Conservation (phyloP, 306 rosid species). For the Prunus armeniaca region DNA sequence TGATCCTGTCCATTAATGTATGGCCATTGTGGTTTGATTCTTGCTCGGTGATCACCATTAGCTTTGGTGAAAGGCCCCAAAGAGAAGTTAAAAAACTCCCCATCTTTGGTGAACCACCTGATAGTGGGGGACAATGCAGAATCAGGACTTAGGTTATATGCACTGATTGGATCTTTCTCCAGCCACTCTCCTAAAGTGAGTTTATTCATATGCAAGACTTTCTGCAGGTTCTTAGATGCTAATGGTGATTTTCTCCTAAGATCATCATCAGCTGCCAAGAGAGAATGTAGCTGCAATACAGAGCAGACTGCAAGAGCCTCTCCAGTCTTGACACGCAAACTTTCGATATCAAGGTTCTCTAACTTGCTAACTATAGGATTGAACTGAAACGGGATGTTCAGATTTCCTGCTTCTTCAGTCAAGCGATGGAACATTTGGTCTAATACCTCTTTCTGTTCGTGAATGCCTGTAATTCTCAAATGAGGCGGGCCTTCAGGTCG, state of each 20-base stretch:
- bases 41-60: constrained; percentile 78
- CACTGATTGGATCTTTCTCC: constrained; percentile 55
- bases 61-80: constrained; percentile 57
- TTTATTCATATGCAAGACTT: constrained; percentile 46
- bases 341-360: constrained; percentile 67
- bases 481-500: constrained; percentile 79
- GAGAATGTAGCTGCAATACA: constrained; percentile 71
- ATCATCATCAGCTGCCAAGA: constrained; percentile 71
- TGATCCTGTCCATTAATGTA: constrained; percentile 60
- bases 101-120: constrained; percentile 73
- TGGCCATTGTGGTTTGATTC: constrained; percentile 78
- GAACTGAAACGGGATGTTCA: constrained; percentile 74
- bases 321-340: constrained; percentile 71
- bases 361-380: constrained; percentile 60
- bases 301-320: constrained; percentile 83
- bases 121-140: constrained; percentile 61
- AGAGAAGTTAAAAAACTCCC: constrained; percentile 50
- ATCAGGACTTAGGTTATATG: constrained; percentile 54
- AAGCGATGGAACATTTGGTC: constrained; percentile 62
- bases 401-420: constrained; percentile 63
- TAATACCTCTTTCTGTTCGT: constrained; percentile 60
- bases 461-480: constrained; percentile 77
- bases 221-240: constrained; percentile 39
- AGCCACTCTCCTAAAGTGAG: constrained; percentile 68
- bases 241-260: constrained; percentile 46